Evolutionary conservation across 2,329 filamentous ascomycete species (phyloP).

Genomic region (Pseudogymnoascus sp.): DNA sequence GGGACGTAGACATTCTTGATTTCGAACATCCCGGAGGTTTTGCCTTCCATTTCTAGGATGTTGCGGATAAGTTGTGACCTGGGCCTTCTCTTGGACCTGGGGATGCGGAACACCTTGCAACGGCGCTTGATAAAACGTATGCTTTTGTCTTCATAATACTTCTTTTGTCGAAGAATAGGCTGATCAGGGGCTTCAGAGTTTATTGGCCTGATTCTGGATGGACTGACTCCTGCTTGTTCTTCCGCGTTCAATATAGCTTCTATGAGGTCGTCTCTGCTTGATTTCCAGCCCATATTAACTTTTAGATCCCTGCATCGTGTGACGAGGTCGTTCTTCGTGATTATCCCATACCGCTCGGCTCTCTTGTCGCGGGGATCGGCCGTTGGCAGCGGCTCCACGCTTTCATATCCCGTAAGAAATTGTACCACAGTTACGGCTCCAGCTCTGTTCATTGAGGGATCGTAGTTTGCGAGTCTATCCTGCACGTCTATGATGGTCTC

Average conservation of each 20-base stretch:
- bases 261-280: background rate
- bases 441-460: background rate
- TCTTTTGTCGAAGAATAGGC: background rate
- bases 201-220: background rate
- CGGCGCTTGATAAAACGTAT: background rate
- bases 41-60: background rate
- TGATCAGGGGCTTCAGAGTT: background rate
- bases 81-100: background rate
- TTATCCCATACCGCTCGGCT: background rate
- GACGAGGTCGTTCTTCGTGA: background rate
- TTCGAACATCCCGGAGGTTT: background rate
- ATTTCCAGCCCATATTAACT: background rate
- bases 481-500: background rate
- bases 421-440: background rate
- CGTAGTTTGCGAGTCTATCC: background rate
- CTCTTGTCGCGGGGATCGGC: background rate
- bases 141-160: background rate
- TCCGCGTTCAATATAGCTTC: background rate
- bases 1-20: background rate
- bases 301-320: background rate
- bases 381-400: background rate
- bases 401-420: background rate
- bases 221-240: background rate
- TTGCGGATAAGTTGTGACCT: background rate
- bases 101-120: background rate